Evolutionary conservation across 139 green algal species (phyloP).

Genomic region (Chlamydomonas schloesseri): DNA sequence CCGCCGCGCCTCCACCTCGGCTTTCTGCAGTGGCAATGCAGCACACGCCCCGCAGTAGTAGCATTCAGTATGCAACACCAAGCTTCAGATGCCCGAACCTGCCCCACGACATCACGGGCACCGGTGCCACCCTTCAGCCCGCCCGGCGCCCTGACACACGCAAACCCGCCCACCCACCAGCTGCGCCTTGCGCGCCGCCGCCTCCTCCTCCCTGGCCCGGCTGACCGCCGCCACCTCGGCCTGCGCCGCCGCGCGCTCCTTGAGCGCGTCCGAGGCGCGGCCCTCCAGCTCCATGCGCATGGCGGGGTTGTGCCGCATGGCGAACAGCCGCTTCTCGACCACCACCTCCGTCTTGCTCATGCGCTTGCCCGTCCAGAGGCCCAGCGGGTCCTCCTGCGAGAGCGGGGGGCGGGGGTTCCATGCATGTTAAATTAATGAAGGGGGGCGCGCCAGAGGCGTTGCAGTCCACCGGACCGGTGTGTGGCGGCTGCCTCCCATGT

Average conservation of each 20-base stretch:
- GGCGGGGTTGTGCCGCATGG: conserved; percentile 30
- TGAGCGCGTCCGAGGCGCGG: conserved; percentile 18
- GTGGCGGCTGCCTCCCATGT: too few species aligned
- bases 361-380: conserved; percentile 33
- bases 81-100: too few species aligned
- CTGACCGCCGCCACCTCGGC: conserved; percentile 36
- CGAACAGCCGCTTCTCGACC: conserved; percentile 28
- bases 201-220: conserved; percentile 3
- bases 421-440: too few species aligned
- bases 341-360: conserved; percentile 38
- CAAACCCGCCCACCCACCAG: background rate
- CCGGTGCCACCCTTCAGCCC: too few species aligned
- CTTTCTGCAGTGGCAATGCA: background rate
- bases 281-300: conserved; percentile 31
- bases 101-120: too few species aligned
- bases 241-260: conserved; percentile 11
- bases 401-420: background rate
- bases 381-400: conserved; percentile 34
- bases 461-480: too few species aligned
- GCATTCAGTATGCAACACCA: too few species aligned
- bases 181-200: conserved; percentile 8
- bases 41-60: too few species aligned
- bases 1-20: background rate
- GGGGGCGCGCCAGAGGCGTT: too few species aligned
- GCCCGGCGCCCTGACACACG: too few species aligned